Evolutionary conservation across 345 rosid genomes (phyloP).

Genomic region (Linum lewisii): DNA sequence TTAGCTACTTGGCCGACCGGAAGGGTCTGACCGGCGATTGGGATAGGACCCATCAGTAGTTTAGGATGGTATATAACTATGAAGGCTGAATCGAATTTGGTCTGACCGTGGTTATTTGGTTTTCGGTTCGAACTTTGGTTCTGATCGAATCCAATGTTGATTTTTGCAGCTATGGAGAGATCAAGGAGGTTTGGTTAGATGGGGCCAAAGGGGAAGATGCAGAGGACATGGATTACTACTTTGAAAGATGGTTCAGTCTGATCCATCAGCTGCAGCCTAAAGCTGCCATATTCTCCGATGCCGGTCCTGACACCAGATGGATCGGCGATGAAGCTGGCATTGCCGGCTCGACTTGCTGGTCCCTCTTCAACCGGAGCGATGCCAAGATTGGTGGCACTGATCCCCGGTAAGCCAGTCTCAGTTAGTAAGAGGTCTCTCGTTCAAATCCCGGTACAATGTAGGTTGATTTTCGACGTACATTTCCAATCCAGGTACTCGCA

Average conservation of each 20-base stretch:
- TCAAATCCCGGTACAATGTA: too few species aligned
- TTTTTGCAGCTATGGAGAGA: slow-evolving; percentile 67
- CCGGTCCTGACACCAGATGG: slow-evolving; percentile 79
- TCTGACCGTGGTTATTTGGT: background rate
- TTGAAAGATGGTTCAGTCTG: slow-evolving; percentile 68
- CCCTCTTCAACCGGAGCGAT: slow-evolving; percentile 55
- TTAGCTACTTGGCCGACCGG: too few species aligned
- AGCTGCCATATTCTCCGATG: slow-evolving; percentile 75
- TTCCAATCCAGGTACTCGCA: slow-evolving; percentile 41
- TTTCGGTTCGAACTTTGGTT: background rate
- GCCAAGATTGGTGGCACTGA: slow-evolving; percentile 53
- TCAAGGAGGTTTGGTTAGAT: slow-evolving; percentile 67
- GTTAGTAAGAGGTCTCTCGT: too few species aligned
- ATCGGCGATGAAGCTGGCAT: slow-evolving; percentile 72
- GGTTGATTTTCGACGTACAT: too few species aligned
- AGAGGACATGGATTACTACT: slow-evolving; percentile 66
- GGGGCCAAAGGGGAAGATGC: slow-evolving; percentile 81
- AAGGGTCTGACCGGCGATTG: too few species aligned
- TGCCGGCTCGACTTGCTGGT: slow-evolving; percentile 75
- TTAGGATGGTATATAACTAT: too few species aligned
- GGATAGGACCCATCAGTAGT: too few species aligned
- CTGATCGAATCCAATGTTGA: background rate
- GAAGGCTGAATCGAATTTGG: too few species aligned
- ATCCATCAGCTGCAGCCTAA: slow-evolving; percentile 69
- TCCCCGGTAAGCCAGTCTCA: slow-evolving; percentile 38